These are phyloP conservation scores for Fraxinus floribunda DNA, from an alignment of 305 asterid genomes.

Conservation along the genomic window DNA sequence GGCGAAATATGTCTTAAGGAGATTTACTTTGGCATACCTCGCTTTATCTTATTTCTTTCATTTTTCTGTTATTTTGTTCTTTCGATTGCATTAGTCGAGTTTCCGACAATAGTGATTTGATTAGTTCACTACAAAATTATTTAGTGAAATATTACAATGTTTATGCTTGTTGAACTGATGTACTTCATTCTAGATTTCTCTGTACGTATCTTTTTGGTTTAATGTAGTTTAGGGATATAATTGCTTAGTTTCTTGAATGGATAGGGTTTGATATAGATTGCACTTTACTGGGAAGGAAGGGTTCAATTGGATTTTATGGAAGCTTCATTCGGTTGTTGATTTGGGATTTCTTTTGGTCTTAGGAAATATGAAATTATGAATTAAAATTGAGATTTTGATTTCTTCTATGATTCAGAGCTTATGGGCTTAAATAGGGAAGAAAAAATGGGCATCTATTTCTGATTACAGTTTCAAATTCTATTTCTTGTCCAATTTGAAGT, in stretches of 20 bases:
- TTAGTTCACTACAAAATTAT: not conserved
- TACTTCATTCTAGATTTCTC: not conserved
- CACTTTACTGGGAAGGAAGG: conserved; percentile 13
- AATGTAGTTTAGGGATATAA: not conserved
- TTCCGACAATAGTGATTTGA: not conserved
- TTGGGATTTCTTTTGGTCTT: conserved; percentile 11
- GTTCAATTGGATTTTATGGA: conserved; percentile 3
- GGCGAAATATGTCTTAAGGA: too few species aligned
- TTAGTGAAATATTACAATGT: not conserved
- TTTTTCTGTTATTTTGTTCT: too few species aligned
- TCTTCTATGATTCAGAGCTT: not conserved
- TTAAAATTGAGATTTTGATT: not conserved
- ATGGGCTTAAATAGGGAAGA: not conserved
- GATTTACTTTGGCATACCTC: too few species aligned
- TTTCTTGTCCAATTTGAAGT: not conserved
- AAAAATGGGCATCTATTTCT: not conserved
- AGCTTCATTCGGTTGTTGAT: conserved; percentile 8
- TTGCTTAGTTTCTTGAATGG: conserved; percentile 13
- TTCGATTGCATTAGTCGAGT: too few species aligned
- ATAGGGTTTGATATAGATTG: conserved; percentile 10
- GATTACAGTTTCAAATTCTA: not conserved
- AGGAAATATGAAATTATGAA: not conserved
- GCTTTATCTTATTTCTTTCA: too few species aligned
- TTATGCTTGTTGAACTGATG: not conserved
- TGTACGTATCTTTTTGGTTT: not conserved